A percentile compares a stretch with the other conserved stretches of the same genome.
Evolutionary conservation across 352 stramenopile genomes (phyloP).

Genomic region (Phytopythium montanum): DNA sequence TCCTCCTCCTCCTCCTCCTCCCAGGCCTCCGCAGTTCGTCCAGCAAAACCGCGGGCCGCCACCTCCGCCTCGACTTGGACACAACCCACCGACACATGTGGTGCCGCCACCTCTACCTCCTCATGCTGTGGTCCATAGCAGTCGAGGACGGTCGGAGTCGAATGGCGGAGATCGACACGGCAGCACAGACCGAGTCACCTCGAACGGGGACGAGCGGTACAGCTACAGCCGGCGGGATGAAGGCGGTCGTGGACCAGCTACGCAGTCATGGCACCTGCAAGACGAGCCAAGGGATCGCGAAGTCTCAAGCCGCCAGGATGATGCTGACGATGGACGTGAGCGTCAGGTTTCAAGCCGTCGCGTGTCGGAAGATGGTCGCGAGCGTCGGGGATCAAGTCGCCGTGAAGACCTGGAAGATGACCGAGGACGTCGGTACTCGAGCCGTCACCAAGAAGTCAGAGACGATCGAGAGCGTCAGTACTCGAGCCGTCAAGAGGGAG

Average conservation of each 20-base stretch:
- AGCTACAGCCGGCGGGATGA: neutral
- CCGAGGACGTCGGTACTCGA: no score
- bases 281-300: neutral
- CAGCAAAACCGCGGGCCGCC: neutral
- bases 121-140: neutral
- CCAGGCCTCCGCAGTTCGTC: conserved; percentile 4
- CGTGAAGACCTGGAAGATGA: neutral
- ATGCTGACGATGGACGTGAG: no score
- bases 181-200: neutral
- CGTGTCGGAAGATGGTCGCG: no score
- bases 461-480: no score
- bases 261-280: neutral
- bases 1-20: no score
- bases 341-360: no score
- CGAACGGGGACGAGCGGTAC: neutral
- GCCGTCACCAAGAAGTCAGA: no score
- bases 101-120: neutral
- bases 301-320: neutral
- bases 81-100: neutral
- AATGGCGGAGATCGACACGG: conserved; percentile 1
- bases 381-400: neutral
- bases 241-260: neutral
- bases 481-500: no score
- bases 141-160: neutral
- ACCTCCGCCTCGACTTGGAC: neutral